Conservation (phyloP, 2,329 filamentous ascomycete species). For the Grosmannia penicillata region DNA sequence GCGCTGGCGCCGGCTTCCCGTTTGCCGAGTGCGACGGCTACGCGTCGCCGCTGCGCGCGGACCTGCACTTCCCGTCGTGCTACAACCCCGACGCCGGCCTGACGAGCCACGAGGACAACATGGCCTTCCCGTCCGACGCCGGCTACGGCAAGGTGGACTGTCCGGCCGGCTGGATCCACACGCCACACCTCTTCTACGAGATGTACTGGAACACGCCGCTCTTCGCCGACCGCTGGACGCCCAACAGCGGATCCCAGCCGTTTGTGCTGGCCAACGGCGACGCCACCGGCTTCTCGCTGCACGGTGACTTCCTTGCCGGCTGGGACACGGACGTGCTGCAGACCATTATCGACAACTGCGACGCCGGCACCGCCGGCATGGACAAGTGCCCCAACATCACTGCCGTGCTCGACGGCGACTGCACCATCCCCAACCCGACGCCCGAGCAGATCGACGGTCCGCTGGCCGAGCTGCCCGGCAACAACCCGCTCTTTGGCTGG, state of each 20-base stretch:
- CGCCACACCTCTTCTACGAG: slow-evolving; percentile 43
- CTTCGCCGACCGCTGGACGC: slow-evolving; percentile 37
- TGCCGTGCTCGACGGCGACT: slow-evolving; percentile 31
- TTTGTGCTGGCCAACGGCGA: slow-evolving; percentile 60
- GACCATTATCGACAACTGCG: slow-evolving; percentile 52
- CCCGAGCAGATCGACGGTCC: slow-evolving; percentile 28
- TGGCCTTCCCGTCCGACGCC: slow-evolving; percentile 41
- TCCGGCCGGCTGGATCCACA: slow-evolving; percentile 37
- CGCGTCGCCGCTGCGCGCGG: slow-evolving; percentile 46
- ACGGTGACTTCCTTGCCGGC: slow-evolving; percentile 59
- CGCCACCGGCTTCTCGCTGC: slow-evolving; percentile 52
- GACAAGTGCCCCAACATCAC: slow-evolving; percentile 45
- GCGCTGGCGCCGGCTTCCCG: slow-evolving; percentile 52
- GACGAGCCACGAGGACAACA: slow-evolving; percentile 47
- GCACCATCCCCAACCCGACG: slow-evolving; percentile 32
- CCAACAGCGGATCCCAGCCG: slow-evolving; percentile 38
- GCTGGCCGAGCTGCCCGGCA: slow-evolving; percentile 36
- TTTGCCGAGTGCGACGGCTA: slow-evolving; percentile 51
- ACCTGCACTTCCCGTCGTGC: slow-evolving; percentile 60
- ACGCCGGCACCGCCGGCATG: slow-evolving; percentile 43
- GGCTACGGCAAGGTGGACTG: slow-evolving; percentile 35
- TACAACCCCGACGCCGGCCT: slow-evolving; percentile 51
- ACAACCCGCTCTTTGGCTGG: slow-evolving; percentile 40
- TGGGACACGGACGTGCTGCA: slow-evolving; percentile 55
- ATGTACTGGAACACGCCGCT: slow-evolving; percentile 44